phyloP scores from a whole-genome alignment of 2,329 filamentous ascomycete genomes.

The Penicillium sp. region DNA sequence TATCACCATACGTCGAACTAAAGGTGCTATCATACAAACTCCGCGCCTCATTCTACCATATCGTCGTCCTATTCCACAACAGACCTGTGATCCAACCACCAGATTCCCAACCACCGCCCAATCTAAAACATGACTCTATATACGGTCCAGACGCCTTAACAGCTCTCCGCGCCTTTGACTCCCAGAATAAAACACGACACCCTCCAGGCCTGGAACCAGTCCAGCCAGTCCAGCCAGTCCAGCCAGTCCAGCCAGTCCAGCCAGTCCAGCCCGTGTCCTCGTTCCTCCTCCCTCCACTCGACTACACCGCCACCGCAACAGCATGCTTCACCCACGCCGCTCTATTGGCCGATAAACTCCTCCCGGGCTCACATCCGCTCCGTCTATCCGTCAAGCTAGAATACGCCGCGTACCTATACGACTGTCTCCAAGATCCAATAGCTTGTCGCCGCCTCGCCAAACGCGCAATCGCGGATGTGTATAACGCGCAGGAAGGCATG shows the following conservation, averaged over 20 bases:
- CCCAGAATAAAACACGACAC: constrained; percentile 8
- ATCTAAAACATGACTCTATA: constrained; percentile 39
- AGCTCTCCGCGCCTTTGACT: constrained; percentile 35
- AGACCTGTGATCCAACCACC: constrained; percentile 72
- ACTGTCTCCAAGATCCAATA: constrained; percentile 82
- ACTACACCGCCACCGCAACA: constrained; percentile 82
- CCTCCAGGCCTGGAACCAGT: constrained; percentile 39
- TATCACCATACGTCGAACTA: constrained; percentile 74
- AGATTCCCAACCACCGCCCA: constrained; percentile 41
- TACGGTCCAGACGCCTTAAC: constrained; percentile 36
- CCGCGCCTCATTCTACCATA: constrained; percentile 91
- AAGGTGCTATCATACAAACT: constrained; percentile 91
- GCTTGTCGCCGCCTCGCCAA: constrained; percentile 75
- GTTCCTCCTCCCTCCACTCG: constrained; percentile 74
- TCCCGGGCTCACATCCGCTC: constrained; percentile 87
- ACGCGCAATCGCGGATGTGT: constrained; percentile 84
- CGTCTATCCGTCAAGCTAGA: constrained; percentile 89
- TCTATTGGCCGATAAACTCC: constrained; percentile 68
- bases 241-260: constrained; percentile 20
- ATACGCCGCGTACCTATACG: constrained; percentile 89
- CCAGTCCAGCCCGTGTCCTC: constrained; percentile 53
- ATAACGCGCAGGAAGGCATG: constrained; percentile 87
- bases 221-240: constrained; percentile 14
- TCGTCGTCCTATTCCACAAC: constrained; percentile 96
- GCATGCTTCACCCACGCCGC: constrained; percentile 79